Base-by-base conservation (phyloP, 352 stramenopile genomes). In the Phytopythium cucurbitacearum region DNA sequence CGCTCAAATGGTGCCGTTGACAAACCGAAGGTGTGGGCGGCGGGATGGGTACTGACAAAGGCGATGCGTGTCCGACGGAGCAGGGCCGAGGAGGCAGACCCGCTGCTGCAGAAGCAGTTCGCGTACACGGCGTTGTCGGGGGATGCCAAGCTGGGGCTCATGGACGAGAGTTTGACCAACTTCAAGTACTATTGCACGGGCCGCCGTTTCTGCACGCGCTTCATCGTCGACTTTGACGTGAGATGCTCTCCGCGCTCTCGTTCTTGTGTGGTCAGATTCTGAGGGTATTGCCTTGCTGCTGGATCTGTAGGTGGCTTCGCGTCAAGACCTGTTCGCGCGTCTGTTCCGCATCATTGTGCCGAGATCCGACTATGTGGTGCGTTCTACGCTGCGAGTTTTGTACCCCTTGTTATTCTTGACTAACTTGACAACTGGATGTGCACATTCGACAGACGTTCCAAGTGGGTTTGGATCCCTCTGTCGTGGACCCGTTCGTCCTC, bases 161-260 rank as follows among this genome's bases (percentile, higher is more conserved):
- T 90, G 8, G 79, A 89, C 39, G 81, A 92, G 53, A 84, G 71
- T 55, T 74, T 70, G 56, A 80, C 62, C 67, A 90, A 88, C 63
- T 92, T 76, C 66, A 92, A 89, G 69, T 92, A 92, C 65, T 92
- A 88, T 48, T 92, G 81, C 71, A 90, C 81, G 1, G 81, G 81
- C 13, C 76, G 81, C 39, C 79, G 81, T 28, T 92, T 89, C 56
- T 86, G 83, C 62, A 84, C 76, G 44, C 79, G 79, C 37, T 81
- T 92, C 36, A 64, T 89, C 21, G 75, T 57, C 0, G 75, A 89
- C 50, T 38, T 92, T n/a, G 56, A 87, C 64, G 77, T 89, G 55
- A 21, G 48, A 39, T 13, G 8, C 40, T 12, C 9, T 2, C 53
- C n/a, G 6, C 42, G 40, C 8, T 39, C 12, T 16, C 6, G 8